Conservation (phyloP, 176 grass and related monocot genomes). For the Carex kokanica region DNA sequence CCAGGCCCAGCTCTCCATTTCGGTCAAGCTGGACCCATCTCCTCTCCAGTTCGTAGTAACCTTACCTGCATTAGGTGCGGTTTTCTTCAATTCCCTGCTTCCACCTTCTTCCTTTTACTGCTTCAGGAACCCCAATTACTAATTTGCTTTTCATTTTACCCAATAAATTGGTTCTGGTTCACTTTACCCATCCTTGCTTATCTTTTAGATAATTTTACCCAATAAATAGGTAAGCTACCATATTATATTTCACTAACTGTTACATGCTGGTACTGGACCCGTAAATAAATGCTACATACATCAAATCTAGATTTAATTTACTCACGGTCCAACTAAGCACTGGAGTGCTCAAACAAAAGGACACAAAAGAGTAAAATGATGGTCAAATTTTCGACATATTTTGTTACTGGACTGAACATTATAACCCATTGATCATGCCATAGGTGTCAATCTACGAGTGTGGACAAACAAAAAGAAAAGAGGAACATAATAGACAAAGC, state of each 20-base stretch:
- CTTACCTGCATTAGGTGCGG: conserved; percentile 29
- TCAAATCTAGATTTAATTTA: background rate
- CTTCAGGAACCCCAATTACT: too few species aligned
- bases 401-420: background rate
- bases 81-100: background rate
- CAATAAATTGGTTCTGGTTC: too few species aligned
- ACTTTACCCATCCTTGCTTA: too few species aligned
- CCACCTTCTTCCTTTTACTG: background rate
- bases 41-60: conserved; percentile 12
- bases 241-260: background rate
- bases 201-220: too few species aligned
- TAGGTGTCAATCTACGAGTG: conserved; percentile 77
- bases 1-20: background rate
- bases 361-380: background rate
- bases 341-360: background rate
- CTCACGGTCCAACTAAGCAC: background rate
- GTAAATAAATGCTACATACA: background rate
- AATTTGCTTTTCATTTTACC: too few species aligned
- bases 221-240: too few species aligned
- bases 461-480: conserved; percentile 62
- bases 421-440: background rate
- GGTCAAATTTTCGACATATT: background rate
- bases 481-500: conserved; percentile 76
- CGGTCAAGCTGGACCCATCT: background rate
- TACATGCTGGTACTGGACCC: background rate